These are phyloP conservation scores for Botryotinia narcissicola DNA, from an alignment of 2,329 filamentous ascomycete species.

Conservation along the genomic window DNA sequence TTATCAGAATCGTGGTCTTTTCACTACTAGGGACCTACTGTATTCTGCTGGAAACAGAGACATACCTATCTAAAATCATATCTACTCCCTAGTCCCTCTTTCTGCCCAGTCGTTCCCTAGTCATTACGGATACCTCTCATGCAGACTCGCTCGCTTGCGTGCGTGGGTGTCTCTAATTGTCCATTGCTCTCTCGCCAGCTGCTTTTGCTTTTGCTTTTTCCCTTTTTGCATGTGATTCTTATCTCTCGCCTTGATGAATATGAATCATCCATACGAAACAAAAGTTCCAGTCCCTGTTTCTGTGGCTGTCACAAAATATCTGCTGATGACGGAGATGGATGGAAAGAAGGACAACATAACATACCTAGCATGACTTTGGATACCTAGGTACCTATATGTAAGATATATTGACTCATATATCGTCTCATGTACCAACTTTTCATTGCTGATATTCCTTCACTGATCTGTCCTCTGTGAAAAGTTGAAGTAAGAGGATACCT, in stretches of 20 bases:
- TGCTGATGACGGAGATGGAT: background rate
- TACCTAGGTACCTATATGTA: too few species aligned
- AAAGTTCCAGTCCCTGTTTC: background rate
- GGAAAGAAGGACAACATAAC: too few species aligned
- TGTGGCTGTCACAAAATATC: background rate
- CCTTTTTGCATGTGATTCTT: constrained; percentile 9
- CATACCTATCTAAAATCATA: background rate
- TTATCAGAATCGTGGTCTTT: constrained; percentile 6
- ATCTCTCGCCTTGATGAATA: background rate
- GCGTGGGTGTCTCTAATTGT: background rate
- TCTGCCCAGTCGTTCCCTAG: background rate
- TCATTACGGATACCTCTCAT: background rate
- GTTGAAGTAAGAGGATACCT: background rate
- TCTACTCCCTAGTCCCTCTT: background rate
- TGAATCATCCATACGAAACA: background rate
- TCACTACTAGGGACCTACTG: background rate
- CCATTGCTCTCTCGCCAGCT: background rate
- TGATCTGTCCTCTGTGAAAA: background rate
- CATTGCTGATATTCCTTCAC: too few species aligned
- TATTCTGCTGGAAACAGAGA: background rate
- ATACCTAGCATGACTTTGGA: background rate
- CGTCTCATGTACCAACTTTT: background rate
- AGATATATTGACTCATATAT: background rate
- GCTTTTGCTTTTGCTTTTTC: background rate
- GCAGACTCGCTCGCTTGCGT: background rate